Percentiles rank a stretch among this genome's conserved stretches.
Conservation (phyloP, 106 monocot genomes). For the Allium fistulosum region DNA sequence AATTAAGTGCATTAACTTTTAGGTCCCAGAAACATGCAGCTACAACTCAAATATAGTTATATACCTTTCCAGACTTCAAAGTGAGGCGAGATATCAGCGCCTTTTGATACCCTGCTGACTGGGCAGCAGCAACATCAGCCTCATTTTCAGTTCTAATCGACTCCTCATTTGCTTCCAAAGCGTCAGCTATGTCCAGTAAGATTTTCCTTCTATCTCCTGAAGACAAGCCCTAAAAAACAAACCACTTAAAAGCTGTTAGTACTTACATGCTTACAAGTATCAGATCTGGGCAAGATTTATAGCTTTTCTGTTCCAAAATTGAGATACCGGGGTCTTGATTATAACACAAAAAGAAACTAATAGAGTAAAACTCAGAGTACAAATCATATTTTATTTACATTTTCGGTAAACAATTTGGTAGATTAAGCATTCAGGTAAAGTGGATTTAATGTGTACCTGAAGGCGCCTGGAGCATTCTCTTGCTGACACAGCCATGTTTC, state of each 20-base stretch:
- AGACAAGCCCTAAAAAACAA: constrained; percentile 14
- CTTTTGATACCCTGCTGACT: constrained; percentile 65
- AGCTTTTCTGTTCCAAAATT: no score
- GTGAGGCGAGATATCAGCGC: constrained; percentile 77
- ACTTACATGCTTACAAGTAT: no score
- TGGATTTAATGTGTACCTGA: constrained; percentile 40
- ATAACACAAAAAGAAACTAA: no score
- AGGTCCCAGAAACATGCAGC: no score
- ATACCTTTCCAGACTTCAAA: constrained; percentile 83
- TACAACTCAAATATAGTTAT: not conserved
- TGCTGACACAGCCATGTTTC: constrained; percentile 91
- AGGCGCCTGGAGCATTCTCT: constrained; percentile 90
- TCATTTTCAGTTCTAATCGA: constrained; percentile 73
- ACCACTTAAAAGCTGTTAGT: no score
- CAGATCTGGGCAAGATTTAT: no score
- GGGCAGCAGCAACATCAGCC: constrained; percentile 73
- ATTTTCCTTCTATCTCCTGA: constrained; percentile 69
- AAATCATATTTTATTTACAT: no score
- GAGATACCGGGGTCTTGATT: no score
- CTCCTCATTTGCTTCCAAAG: constrained; percentile 69
- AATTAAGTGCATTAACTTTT: no score
- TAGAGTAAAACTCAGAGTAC: no score
- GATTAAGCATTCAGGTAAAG: no score
- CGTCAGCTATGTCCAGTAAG: constrained; percentile 81
- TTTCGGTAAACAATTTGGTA: no score